phyloP scores from a whole-genome alignment of 495 filamentous ascomycete genomes.

The Lepraria neglecta region DNA sequence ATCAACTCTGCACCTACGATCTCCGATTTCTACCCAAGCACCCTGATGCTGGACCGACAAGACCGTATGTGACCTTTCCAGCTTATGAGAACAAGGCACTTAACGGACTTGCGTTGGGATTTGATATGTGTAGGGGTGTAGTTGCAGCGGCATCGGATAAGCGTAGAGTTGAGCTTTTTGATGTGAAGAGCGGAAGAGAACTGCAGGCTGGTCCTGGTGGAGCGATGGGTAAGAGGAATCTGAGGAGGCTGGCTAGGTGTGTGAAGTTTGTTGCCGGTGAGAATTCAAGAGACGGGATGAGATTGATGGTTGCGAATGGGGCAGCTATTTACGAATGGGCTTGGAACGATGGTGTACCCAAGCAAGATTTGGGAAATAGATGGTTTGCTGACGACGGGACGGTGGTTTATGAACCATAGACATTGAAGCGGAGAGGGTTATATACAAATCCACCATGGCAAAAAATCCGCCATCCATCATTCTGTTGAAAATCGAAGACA shows the following conservation, averaged over 20 bases:
- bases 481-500: neutral
- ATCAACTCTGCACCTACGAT: slow-evolving; percentile 14
- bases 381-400: too few species aligned
- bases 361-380: too few species aligned
- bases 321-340: slow-evolving; percentile 16
- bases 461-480: too few species aligned
- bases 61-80: slow-evolving; percentile 14
- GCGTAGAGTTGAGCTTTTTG: slow-evolving; percentile 13
- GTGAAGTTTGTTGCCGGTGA: slow-evolving; percentile 16
- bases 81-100: slow-evolving; percentile 6
- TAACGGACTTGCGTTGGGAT: slow-evolving; percentile 2
- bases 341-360: slow-evolving; percentile 6
- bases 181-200: slow-evolving; percentile 14
- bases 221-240: neutral
- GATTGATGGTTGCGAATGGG: slow-evolving; percentile 9
- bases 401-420: too few species aligned
- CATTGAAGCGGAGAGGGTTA: neutral
- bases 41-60: neutral
- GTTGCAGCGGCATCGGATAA: slow-evolving; percentile 15
- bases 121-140: slow-evolving; percentile 17
- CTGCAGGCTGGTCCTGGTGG: neutral
- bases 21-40: slow-evolving; percentile 11
- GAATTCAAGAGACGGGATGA: neutral
- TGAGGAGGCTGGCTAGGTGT: neutral
- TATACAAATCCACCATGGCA: neutral